phyloP scores from a whole-genome alignment of 169 alveolate species.

The Cryptosporidium sp. region DNA sequence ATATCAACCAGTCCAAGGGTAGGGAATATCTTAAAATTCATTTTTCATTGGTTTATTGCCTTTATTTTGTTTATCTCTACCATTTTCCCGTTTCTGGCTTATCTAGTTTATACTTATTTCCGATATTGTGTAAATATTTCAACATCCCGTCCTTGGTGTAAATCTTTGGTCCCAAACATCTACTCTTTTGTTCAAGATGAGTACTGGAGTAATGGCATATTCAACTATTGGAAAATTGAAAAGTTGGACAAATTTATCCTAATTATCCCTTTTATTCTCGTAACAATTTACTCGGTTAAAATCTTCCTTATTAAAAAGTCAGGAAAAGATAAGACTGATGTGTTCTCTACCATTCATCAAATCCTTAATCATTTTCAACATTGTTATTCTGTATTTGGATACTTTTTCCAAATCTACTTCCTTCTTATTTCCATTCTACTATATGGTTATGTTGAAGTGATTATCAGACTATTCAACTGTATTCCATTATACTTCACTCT shows the following conservation, averaged over 20 bases:
- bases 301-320: neutral
- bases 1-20: slow-evolving; percentile 16
- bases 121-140: slow-evolving; percentile 23
- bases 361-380: neutral
- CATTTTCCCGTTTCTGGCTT: slow-evolving; percentile 16
- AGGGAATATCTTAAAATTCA: neutral
- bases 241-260: slow-evolving; percentile 39
- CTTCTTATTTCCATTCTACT: slow-evolving; percentile 12
- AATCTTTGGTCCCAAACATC: slow-evolving; percentile 18
- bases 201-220: slow-evolving; percentile 35
- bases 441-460: slow-evolving; percentile 40
- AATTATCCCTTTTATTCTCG: slow-evolving; percentile 7
- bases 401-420: slow-evolving; percentile 40
- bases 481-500: slow-evolving; percentile 46
- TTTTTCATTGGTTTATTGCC: slow-evolving; percentile 36
- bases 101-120: slow-evolving; percentile 1
- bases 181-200: slow-evolving; percentile 61
- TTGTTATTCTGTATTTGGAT: slow-evolving; percentile 20
- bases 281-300: neutral
- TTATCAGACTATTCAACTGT: slow-evolving; percentile 40
- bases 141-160: slow-evolving; percentile 61
- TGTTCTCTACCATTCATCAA: neutral
- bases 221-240: slow-evolving; percentile 62
- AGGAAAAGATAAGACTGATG: neutral
- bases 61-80: slow-evolving; percentile 6